These are phyloP conservation scores for Camellia oleifera DNA, from an alignment of 179 eudicot species.

Conservation along the genomic window DNA sequence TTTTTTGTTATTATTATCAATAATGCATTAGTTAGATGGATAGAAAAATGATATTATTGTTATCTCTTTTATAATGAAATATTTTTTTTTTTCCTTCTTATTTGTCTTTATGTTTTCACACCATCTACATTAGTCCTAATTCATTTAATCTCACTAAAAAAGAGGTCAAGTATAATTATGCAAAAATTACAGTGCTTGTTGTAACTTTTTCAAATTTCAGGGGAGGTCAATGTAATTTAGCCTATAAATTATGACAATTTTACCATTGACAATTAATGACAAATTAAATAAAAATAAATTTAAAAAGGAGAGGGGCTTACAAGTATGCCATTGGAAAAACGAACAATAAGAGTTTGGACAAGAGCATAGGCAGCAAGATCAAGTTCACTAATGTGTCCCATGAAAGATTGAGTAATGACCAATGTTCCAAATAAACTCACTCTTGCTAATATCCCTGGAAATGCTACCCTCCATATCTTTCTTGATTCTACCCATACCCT, in stretches of 20 bases:
- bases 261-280: not conserved
- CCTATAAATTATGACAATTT: not conserved
- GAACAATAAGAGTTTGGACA: slow-evolving; percentile 33
- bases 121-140: too few species aligned
- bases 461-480: slow-evolving; percentile 49
- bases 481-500: slow-evolving; percentile 40
- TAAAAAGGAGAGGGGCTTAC: slow-evolving; percentile 24
- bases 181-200: too few species aligned
- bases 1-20: too few species aligned
- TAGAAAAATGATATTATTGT: too few species aligned
- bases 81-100: too few species aligned
- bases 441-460: slow-evolving; percentile 41
- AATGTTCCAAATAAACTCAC: slow-evolving; percentile 29
- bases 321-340: slow-evolving; percentile 45
- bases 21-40: too few species aligned
- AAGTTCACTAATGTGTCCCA: slow-evolving; percentile 43
- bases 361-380: slow-evolving; percentile 63
- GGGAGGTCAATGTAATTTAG: not conserved
- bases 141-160: too few species aligned
- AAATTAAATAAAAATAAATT: not conserved
- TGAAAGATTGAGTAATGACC: slow-evolving; percentile 47
- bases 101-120: too few species aligned
- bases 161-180: too few species aligned
- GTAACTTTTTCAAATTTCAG: too few species aligned
- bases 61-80: too few species aligned